Evolutionary conservation across 192 early-diverging fungal genomes (phyloP).

Genomic region (Phlyctochytrium arcticum): DNA sequence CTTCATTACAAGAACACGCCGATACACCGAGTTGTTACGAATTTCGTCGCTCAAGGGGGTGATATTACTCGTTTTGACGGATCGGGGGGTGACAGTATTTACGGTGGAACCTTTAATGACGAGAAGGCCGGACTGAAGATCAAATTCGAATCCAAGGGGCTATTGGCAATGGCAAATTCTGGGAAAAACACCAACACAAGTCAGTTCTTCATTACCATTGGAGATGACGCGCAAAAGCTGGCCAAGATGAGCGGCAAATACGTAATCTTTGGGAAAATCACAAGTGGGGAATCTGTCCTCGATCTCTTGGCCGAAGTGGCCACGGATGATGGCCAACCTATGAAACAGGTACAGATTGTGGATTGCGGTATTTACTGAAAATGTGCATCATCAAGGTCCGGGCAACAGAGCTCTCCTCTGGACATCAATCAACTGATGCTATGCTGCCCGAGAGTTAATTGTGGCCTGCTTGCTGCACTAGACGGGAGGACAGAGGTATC

Average conservation of each 20-base stretch:
- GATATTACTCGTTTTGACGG: constrained; percentile 44
- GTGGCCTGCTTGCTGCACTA: too few species aligned
- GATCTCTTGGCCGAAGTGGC: constrained; percentile 19
- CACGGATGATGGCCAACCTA: constrained; percentile 11
- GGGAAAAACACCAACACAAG: constrained; percentile 68
- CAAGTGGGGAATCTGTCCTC: constrained; percentile 11
- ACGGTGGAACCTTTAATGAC: constrained; percentile 76
- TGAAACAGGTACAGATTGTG: constrained; percentile 5
- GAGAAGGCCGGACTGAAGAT: constrained; percentile 43
- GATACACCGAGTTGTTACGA: constrained; percentile 63
- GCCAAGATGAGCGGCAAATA: constrained; percentile 59
- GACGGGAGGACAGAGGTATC: too few species aligned
- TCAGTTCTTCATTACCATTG: constrained; percentile 82
- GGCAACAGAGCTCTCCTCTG: too few species aligned
- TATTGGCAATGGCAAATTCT: constrained; percentile 82
- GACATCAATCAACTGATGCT: too few species aligned
- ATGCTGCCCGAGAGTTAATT: too few species aligned
- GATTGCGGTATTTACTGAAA: too few species aligned
- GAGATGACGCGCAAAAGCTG: constrained; percentile 65
- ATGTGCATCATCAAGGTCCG: too few species aligned
- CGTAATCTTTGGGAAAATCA: constrained; percentile 56
- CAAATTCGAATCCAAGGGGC: constrained; percentile 56
- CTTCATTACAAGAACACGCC: constrained; percentile 72
- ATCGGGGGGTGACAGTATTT: constrained; percentile 68
- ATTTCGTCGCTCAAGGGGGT: constrained; percentile 87